Evolutionary conservation across 805 yeast species (phyloP), one percentile per base, ranked within the genome.

Genomic region (Myxozyma melibiosi): DNA sequence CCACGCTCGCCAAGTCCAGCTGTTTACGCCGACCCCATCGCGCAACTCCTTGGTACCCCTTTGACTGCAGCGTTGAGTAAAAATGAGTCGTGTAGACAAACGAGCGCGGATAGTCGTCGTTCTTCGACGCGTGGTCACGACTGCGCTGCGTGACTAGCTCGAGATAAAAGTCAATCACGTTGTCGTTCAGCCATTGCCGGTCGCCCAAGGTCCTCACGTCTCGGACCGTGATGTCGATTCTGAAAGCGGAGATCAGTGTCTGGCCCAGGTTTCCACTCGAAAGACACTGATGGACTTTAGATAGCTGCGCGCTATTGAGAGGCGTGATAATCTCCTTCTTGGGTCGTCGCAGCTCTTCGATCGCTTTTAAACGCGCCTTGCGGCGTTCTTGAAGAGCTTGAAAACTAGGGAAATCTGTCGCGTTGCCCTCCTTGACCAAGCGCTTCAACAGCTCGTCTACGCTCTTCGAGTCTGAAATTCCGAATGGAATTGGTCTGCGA

Each of bases 1-100:
- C 86, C 63, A 87, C 74, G 42, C 80, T 78, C 2, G 82, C 77
- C 6, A 92, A 83, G 61, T 84, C 80, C 51, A 82, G 78, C 64
- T 86, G 85, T 55, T 86, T 84, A 48, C 92, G 79, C 65, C 84
- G 86, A 61, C 94, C 85, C 97, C 97, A 90, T 62, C 89, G 76
- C 27, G 81, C 80, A 8, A 90, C 96, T n/a, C 87, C 89, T 28
- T 74, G 74, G 70, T 90, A 90, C 0, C 98, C 99, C 62, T 81
- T 83, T 5, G 55, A 27, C 39, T 83, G 78, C 41, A 94, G 74
- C 1, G 85, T 85, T 0, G 96, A 78, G 71, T 81, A 91, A 68
- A 94, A 94, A 73, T 88, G 96, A 0, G 98, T 90, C 3, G 94
- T 87, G 76, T 92, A 94, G 1, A 85, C 84, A 66, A 83, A 89